Percentiles rank a stretch among this genome's conserved stretches.
Conservation (phyloP, 768 basidiomycete species). For the Phylloporus arenicola region DNA sequence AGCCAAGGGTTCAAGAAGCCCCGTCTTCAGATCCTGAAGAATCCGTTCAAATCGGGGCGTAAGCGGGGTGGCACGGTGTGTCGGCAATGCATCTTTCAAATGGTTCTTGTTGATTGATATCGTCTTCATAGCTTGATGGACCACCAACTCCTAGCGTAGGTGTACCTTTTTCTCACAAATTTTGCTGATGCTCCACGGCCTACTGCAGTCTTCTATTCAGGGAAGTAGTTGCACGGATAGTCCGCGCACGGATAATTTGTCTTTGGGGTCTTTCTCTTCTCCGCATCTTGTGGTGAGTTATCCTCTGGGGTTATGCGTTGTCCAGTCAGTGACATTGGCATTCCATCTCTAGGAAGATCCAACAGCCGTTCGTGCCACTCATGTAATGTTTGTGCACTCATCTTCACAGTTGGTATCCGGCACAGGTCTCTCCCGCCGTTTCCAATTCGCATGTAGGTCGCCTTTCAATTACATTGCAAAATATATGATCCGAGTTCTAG, state of each 20-base stretch:
- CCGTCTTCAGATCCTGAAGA: background rate
- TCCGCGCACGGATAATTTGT: background rate
- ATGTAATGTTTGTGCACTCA: background rate
- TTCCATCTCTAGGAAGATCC: slow-evolving; percentile 1
- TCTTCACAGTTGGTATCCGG: background rate
- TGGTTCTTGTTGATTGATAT: background rate
- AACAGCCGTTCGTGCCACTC: background rate
- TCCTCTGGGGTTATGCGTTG: background rate
- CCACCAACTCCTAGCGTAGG: slow-evolving; percentile 4
- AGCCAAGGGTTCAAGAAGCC: background rate
- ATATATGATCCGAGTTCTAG: background rate
- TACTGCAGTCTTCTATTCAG: slow-evolving; percentile 5
- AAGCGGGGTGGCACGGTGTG: slow-evolving; percentile 1
- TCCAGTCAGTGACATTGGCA: background rate
- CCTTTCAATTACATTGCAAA: background rate
- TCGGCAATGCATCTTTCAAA: background rate
- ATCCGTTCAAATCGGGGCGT: background rate
- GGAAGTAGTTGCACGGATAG: background rate
- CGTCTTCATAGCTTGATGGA: background rate
- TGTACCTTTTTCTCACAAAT: background rate
- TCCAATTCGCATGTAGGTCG: background rate
- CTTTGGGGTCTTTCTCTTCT: background rate
- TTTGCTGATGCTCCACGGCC: background rate
- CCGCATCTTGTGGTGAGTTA: slow-evolving; percentile 2
- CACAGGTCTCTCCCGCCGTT: background rate